Percentiles rank a stretch among this genome's conserved stretches.
Conservation (phyloP, 2,329 filamentous ascomycete species). For the Diplodia mutila region DNA sequence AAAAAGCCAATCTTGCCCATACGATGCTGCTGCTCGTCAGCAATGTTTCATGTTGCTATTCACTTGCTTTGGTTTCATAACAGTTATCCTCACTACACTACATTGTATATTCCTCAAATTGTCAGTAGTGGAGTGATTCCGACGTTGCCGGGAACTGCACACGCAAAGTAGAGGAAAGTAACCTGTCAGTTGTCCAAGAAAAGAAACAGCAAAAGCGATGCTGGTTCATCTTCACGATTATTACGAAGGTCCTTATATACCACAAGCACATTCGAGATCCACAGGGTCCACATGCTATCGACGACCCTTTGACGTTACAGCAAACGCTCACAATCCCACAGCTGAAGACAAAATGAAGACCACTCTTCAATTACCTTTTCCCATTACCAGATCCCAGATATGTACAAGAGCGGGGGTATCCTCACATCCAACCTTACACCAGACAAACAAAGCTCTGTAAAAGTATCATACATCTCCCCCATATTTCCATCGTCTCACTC, state of each 20-base stretch:
- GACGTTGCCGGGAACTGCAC: too few relatives aligned
- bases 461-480: not conserved
- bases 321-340: not conserved
- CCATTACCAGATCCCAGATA: not conserved
- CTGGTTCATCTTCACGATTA: not conserved
- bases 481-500: not conserved
- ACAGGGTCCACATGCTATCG: not conserved
- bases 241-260: not conserved
- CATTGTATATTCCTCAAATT: too few relatives aligned
- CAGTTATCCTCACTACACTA: too few relatives aligned
- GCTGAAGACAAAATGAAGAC: not conserved
- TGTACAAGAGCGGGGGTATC: conserved; percentile 2
- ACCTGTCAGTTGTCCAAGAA: too few relatives aligned
- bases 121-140: too few relatives aligned
- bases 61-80: too few relatives aligned
- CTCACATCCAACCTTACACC: not conserved
- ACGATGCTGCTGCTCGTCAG: too few relatives aligned
- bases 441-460: not conserved
- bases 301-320: too few relatives aligned
- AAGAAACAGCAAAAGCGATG: not conserved
- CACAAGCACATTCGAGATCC: not conserved
- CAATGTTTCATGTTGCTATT: too few relatives aligned
- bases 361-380: not conserved
- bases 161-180: too few relatives aligned
- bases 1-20: too few relatives aligned